Percentiles rank a stretch among this genome's conserved stretches.
phyloP scores from a whole-genome alignment of 768 basidiomycete genomes.

The Serendipita vermifera region DNA sequence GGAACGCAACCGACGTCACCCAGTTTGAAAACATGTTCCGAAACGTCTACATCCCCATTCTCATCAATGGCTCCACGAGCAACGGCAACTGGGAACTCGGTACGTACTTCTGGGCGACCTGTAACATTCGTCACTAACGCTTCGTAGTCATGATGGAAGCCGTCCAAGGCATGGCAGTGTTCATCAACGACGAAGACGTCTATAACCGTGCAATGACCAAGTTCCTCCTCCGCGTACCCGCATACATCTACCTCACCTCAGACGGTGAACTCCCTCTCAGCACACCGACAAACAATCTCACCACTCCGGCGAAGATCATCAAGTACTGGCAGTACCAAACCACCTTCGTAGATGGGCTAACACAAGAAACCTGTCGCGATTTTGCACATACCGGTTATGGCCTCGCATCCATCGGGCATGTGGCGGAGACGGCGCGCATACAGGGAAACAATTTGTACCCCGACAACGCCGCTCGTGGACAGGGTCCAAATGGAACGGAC shows the following conservation, averaged over 20 bases:
- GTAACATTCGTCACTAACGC: too few species aligned
- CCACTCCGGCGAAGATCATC: not conserved
- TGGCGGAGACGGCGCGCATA: not conserved
- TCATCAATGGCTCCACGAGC: not conserved
- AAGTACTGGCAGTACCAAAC: conserved; percentile 8
- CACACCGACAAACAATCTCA: not conserved
- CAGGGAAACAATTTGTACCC: conserved; percentile 6
- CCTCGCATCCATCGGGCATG: conserved; percentile 2
- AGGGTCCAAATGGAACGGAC: not conserved
- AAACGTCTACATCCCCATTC: not conserved
- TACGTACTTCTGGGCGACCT: not conserved
- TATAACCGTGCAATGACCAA: not conserved
- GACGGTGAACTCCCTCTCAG: not conserved
- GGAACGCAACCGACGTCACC: not conserved
- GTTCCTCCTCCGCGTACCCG: conserved; percentile 7
- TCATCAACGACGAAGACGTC: not conserved
- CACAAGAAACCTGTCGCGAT: conserved; percentile 9
- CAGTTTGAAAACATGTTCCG: conserved; percentile 8
- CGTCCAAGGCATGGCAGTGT: conserved; percentile 3
- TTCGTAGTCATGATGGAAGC: conserved; percentile 9
- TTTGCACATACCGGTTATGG: conserved; percentile 6
- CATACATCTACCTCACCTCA: conserved; percentile 1
- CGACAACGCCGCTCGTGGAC: not conserved
- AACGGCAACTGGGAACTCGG: conserved; percentile 12
- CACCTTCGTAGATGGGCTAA: conserved; percentile 2